These are phyloP conservation scores for Komagataella mondaviorum DNA, from an alignment of 805 yeast genomes.

Conservation along the genomic window DNA sequence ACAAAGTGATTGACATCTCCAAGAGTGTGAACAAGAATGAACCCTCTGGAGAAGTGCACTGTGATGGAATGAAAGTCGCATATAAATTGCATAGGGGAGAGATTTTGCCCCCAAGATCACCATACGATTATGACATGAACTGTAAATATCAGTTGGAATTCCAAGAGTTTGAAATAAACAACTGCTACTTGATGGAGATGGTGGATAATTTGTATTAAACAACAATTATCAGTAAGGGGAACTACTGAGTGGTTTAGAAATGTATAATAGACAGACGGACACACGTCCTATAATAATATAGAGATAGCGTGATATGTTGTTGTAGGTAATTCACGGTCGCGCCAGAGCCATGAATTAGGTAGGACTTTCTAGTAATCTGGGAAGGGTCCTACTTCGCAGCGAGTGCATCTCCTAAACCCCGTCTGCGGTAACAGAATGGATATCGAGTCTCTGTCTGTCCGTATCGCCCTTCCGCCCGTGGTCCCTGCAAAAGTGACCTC, in stretches of 20 bases:
- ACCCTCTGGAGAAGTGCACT: conserved; percentile 1
- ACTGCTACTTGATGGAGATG: conserved; percentile 8
- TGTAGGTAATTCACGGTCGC: not conserved
- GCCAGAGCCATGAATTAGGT: not conserved
- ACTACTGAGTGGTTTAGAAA: not conserved
- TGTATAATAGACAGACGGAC: not conserved
- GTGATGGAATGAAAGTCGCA: conserved; percentile 2
- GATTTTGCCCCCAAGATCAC: conserved; percentile 12
- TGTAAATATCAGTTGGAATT: conserved; percentile 11
- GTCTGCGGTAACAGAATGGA: not conserved
- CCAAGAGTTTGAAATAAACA: conserved; percentile 10
- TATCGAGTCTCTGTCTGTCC: not conserved
- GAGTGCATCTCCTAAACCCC: not conserved
- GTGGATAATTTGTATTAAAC: not conserved
- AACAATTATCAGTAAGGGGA: not conserved
- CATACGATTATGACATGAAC: conserved; percentile 13
- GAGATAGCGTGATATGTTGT: not conserved
- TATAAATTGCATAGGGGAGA: conserved; percentile 12
- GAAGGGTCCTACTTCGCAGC: not conserved
- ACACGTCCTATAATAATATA: too few relatives aligned
- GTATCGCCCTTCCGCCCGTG: not conserved
- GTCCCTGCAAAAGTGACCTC: not conserved
- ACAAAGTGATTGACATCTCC: not conserved
- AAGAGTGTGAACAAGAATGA: conserved; percentile 1
- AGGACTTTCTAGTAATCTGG: not conserved